Base-by-base conservation (phyloP, 2,329 filamentous ascomycete species). In the Daldinia sp. region DNA sequence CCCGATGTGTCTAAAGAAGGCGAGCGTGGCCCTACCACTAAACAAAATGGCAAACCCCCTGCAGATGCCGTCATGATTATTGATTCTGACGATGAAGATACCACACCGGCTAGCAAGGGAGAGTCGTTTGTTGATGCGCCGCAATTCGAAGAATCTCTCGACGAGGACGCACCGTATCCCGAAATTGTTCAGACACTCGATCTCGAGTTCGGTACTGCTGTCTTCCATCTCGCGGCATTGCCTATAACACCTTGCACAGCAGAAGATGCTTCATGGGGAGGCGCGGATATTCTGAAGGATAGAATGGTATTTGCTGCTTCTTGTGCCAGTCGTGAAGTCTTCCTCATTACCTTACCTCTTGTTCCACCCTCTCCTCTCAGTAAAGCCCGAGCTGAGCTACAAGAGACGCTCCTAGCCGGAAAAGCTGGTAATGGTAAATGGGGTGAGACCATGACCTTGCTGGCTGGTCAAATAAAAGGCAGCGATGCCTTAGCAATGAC, bases 231-330 rank as follows among this genome's bases (percentile, higher is more conserved):
- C 5, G 87, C 88, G 0, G 82, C 88, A 0, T 78, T 89, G 64
- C 86, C 88, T 1, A 79, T 87, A 70, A 81, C 82, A 1, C 81
- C 85, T 0, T 83, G 83, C 60, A 73, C 82, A 0, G 80, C 84
- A 26, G 82, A 85, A 30, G 86, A 89, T 60, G 84, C 84, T 2
- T 78, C 82, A 4, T 83, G 77, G 80, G 82, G 81, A 65, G 84
- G 81, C 26, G 81, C 81, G 9, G 82, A 82, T 57, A 76, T 88
- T 6, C 77, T 90, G 13, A 85, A 84, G 60, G 83, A 87, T 69
- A 86, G 83, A 75, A 87, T 91, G 72, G 83, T 90, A 0, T 90
- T 91, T 73, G 83, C 86, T 0, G 86, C 88, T 2, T 84, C 88
- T 1, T 90, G 88, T 71, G 84, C 86, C 4, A 88, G 85, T 23